Conservation (phyloP, 2,329 filamentous ascomycete species). For the Sporothrix schenckii region DNA sequence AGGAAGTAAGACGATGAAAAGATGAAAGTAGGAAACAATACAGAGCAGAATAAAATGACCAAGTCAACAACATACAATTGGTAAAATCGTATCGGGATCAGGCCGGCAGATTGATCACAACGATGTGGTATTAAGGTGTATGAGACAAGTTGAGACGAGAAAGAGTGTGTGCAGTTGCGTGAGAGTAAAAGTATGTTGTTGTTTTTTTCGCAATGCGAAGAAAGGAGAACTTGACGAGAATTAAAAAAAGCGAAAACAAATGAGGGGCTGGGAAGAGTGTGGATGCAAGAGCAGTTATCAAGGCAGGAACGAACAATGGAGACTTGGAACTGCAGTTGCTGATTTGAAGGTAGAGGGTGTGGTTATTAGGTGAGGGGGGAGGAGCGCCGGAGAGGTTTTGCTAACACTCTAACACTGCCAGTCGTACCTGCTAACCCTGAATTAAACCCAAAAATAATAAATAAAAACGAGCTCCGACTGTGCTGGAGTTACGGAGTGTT, state of each 20-base stretch:
- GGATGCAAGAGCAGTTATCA: neutral
- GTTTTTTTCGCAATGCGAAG: neutral
- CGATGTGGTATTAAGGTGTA: neutral
- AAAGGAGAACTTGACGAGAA: neutral
- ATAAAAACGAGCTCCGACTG: neutral
- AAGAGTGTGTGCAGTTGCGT: neutral
- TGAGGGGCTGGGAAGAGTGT: neutral
- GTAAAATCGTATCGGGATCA: conserved; percentile 8
- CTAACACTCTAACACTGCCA: conserved; percentile 2
- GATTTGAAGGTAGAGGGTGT: neutral
- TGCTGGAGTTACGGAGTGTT: neutral
- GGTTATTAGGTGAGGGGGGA: neutral
- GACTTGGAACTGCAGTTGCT: neutral
- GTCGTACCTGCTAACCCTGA: conserved; percentile 16
- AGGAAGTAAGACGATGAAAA: neutral
- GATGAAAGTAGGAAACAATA: neutral
- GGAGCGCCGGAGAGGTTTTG: neutral
- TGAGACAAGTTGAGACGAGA: conserved; percentile 1
- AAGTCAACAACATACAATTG: neutral
- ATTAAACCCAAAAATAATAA: neutral
- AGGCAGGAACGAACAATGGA: conserved; percentile 8
- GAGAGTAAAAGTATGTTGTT: neutral
- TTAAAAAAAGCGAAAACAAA: neutral
- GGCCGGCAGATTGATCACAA: neutral
- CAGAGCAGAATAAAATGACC: neutral